Base-by-base conservation (phyloP, 805 yeast species). In the Ogataea paraovalis region DNA sequence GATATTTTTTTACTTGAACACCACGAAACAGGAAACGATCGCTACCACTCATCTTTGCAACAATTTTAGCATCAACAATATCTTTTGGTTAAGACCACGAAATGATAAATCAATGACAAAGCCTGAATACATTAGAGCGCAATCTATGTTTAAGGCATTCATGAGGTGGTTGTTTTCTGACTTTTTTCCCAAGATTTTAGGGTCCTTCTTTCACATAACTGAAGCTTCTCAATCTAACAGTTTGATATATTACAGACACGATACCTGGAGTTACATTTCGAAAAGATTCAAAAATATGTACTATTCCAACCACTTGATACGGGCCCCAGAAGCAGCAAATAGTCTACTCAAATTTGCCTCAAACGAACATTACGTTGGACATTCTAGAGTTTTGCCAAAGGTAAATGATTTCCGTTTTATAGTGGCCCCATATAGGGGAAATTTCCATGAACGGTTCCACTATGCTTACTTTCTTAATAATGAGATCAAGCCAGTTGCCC, bases 121-220 rank as follows among this genome's bases (percentile, higher is more conserved):
- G 21, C 73, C 71, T 13, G 85, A 80, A 43, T 67, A 64, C 27
- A 43, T 52, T 1, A 62, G 66, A 48, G 69, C 82, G 3, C 61
- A 58, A 41, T 16, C 46, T 0, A 54, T 76, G 16, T 60, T 82
- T 12, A 46, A 54, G 2, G 52, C 58, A 2, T 79, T 87, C 42
- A 23, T 85, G 1, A 42, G 44, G 1, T 91, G 96, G 96, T 42
- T 85, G 2, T 76, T 85, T 37, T 51, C 64, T 0, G 36, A 32
- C 0, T 72, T 82, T 43, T 52, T 87, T 0, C 66, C 75, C 7
- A 71, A 67, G 16, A 49, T 86, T 1, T 54, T 87, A 0, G 62
- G 69, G 0, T 62, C 76, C 0, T 79, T 78, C 56, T 90, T 88
- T 68, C 83, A 86, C 58, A 82, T 84, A 4, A 83, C 94, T 0